A percentile compares a stretch with the other conserved stretches of the same genome.
Conservation (phyloP, 1,284 basidiomycete species). For the Ustilago tritici region DNA sequence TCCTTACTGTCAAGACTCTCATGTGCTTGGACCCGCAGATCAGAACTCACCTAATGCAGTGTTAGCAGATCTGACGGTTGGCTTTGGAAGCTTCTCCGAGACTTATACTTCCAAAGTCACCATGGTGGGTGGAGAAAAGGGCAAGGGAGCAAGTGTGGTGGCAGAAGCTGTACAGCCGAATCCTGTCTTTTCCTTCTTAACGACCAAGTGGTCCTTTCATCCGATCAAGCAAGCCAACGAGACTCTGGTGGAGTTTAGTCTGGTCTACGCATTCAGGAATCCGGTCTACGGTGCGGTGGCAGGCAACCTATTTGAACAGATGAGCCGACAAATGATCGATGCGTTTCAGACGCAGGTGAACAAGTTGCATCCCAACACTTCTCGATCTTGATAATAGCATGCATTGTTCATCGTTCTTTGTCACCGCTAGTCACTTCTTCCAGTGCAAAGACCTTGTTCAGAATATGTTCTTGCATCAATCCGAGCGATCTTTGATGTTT, state of each 20-base stretch:
- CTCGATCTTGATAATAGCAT: background rate
- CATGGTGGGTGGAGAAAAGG: slow-evolving; percentile 76
- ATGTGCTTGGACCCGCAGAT: slow-evolving; percentile 73
- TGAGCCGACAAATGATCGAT: slow-evolving; percentile 87
- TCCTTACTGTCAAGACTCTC: slow-evolving; percentile 86
- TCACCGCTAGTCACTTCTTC: background rate
- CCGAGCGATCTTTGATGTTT: no score
- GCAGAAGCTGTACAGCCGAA: slow-evolving; percentile 68
- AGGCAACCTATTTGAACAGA: slow-evolving; percentile 84
- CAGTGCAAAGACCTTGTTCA: no score
- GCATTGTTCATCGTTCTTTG: background rate
- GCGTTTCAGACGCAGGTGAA: slow-evolving; percentile 85
- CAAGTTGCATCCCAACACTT: slow-evolving; percentile 18
- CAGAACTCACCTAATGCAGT: slow-evolving; percentile 3
- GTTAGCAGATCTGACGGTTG: slow-evolving; percentile 85
- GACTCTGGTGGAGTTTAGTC: slow-evolving; percentile 64
- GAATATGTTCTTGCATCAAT: no score
- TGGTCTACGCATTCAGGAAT: slow-evolving; percentile 87
- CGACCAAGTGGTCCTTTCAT: slow-evolving; percentile 76
- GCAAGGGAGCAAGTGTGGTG: slow-evolving; percentile 22
- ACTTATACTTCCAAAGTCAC: slow-evolving; percentile 87
- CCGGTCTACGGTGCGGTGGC: slow-evolving; percentile 86
- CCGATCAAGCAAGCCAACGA: slow-evolving; percentile 11
- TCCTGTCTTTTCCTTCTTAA: slow-evolving; percentile 85
- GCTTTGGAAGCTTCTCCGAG: slow-evolving; percentile 88